phyloP scores from a whole-genome alignment of 345 rosid species.

The Trapa bicornis region DNA sequence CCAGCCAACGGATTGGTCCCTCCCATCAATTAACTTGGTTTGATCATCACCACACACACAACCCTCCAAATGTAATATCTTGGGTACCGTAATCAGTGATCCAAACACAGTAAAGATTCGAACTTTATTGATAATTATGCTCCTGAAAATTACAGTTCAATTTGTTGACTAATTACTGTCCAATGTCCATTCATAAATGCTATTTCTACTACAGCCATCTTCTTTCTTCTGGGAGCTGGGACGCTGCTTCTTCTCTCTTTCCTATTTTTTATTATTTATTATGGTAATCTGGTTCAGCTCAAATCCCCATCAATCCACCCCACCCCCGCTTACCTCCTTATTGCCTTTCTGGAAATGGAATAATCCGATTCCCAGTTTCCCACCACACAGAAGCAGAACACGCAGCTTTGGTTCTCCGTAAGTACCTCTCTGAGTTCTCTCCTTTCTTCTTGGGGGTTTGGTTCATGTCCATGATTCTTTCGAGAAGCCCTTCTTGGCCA shows the following conservation, averaged over 20 bases:
- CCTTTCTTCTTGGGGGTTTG: slow-evolving; percentile 1
- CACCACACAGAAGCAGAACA: slow-evolving; percentile 9
- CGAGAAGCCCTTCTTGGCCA: not conserved
- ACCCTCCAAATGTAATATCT: too few relatives aligned
- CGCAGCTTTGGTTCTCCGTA: slow-evolving; percentile 18
- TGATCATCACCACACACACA: not conserved
- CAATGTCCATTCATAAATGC: too few relatives aligned
- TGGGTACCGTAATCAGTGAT: too few relatives aligned
- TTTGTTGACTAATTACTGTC: too few relatives aligned
- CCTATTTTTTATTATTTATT: not conserved
- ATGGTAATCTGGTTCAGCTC: not conserved
- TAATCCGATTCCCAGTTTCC: slow-evolving; percentile 1
- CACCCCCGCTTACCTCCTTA: not conserved
- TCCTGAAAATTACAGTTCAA: too few relatives aligned
- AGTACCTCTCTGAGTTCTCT: not conserved
- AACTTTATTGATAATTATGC: too few relatives aligned
- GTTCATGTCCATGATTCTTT: slow-evolving; percentile 5
- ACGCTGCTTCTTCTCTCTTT: too few relatives aligned
- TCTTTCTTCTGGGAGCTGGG: too few relatives aligned
- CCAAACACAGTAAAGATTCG: too few relatives aligned
- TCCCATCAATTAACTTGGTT: not conserved
- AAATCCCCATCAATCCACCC: not conserved
- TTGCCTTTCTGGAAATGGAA: slow-evolving; percentile 2
- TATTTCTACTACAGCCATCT: too few relatives aligned
- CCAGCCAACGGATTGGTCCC: not conserved